A percentile compares a stretch with the other conserved stretches of the same genome.
Evolutionary conservation across 2,329 filamentous ascomycete species (phyloP).

Genomic region (Xylariomycetidae sp.): DNA sequence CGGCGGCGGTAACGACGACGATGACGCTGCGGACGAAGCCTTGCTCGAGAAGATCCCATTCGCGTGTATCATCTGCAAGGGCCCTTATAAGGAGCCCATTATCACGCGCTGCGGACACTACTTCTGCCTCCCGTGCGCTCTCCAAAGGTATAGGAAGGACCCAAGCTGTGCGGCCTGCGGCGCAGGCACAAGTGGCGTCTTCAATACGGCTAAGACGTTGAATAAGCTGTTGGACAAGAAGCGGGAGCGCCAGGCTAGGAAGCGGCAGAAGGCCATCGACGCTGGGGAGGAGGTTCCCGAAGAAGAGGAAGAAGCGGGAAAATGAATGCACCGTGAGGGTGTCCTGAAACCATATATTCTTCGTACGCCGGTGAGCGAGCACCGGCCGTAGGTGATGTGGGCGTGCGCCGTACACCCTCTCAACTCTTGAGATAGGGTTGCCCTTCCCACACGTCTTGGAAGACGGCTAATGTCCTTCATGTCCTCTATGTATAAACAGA

Average conservation of each 20-base stretch:
- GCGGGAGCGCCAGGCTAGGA: conserved; percentile 54
- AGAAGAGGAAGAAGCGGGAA: conserved; percentile 32
- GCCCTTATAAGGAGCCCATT: conserved; percentile 73
- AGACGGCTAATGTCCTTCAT: too few species aligned
- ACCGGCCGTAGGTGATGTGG: too few species aligned
- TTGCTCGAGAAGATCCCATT: conserved; percentile 83
- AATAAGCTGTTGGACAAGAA: conserved; percentile 76
- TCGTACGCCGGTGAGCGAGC: too few species aligned
- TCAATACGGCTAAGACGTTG: conserved; percentile 80
- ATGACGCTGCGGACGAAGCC: conserved; percentile 58
- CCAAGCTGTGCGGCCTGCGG: conserved; percentile 85
- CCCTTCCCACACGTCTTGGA: too few species aligned
- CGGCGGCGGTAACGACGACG: conserved; percentile 37
- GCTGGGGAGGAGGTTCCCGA: conserved; percentile 46
- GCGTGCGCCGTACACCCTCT: too few species aligned
- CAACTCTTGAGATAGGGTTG: too few species aligned
- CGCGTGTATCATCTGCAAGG: conserved; percentile 80
- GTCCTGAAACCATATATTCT: too few species aligned
- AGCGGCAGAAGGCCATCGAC: conserved; percentile 48
- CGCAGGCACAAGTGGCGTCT: conserved; percentile 79
- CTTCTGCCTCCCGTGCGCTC: conserved; percentile 87
- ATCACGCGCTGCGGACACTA: conserved; percentile 92
- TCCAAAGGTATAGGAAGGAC: conserved; percentile 81
- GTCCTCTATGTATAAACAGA: too few species aligned
- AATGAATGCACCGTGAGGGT: too few species aligned